Base-by-base conservation (phyloP, 345 rosid genomes). In the Firmiana major region DNA sequence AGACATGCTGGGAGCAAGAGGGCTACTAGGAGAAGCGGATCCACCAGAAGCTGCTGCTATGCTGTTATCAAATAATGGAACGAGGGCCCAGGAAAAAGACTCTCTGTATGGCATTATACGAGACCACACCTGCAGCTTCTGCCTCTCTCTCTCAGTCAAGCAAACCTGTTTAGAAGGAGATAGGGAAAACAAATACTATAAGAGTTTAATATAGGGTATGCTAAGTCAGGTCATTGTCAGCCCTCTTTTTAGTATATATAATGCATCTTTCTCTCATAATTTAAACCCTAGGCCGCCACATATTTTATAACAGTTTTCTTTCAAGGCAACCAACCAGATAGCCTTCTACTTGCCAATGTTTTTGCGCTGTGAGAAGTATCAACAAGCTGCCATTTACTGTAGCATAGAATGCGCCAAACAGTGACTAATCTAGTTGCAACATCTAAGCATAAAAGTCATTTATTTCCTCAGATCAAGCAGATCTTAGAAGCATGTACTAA, bases 121-220 rank as follows among this genome's bases (percentile, higher is more conserved):
- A 77, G 98, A 91, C 99, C 98, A 96, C 83, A 92, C 94, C 88
- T 89, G 97, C 90, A 96, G 83, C 86, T 92, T 93, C 90, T 92
- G 99, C 88, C 87, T 92, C 83, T 96, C 99, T 80, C 97, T 93
- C 88, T 96, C 99, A 40, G 89, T 88, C 87, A 93, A 84, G 84
- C 86, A 93, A 69, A 85, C 97, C 99, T 96, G 88, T 76, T 82
- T 77, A 71, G 43, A 69, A 58, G 73, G 79, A 49, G 63, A 81
- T 75, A 75, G 75, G 70, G 38, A 46, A 80, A 34, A 65, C 64
- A 24, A 77, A 76, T 58, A 9, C 58, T 19, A 62, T 17, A 43
- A 72, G 51, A 66, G 28, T 65, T 65, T 5, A 17, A 51, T 53
- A 53, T 19, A 71, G 40, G 75, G 46, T 53, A 53, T 53, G 62